Percentiles rank a stretch among this genome's conserved stretches.
These are phyloP conservation scores for Trapa bicornis DNA, from an alignment of 345 rosid species.

Conservation along the genomic window DNA sequence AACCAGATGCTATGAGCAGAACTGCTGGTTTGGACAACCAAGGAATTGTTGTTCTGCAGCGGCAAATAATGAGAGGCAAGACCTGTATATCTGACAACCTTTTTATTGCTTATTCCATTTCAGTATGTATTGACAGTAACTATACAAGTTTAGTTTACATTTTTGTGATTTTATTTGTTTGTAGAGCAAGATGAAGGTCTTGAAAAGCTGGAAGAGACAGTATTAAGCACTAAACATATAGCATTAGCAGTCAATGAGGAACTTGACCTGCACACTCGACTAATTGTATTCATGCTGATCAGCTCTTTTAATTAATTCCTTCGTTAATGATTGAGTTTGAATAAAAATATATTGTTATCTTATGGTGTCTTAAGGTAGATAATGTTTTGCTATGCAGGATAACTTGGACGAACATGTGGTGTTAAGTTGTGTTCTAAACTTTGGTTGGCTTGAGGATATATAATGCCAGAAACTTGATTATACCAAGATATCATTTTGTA, in stretches of 20 bases:
- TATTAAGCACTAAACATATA: conserved; percentile 78
- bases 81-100: conserved; percentile 1
- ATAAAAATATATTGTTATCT: not conserved
- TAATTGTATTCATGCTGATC: conserved; percentile 42
- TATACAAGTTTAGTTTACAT: not conserved
- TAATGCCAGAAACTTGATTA: not conserved
- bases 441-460: not conserved
- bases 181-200: conserved; percentile 99
- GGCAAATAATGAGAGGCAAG: conserved; percentile 84
- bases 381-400: conserved; percentile 41
- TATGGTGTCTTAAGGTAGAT: not conserved
- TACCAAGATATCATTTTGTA: not conserved
- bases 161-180: conserved; percentile 1
- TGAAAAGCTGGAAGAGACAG: conserved; percentile 78
- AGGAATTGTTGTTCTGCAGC: conserved; percentile 77
- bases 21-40: conserved; percentile 64
- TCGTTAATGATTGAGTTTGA: not conserved
- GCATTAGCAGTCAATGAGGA: conserved; percentile 87
- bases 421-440: not conserved
- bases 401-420: conserved; percentile 69
- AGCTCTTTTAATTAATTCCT: not conserved
- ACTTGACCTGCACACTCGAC: conserved; percentile 71
- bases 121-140: not conserved
- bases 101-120: not conserved
- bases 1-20: conserved; percentile 45